Evolutionary conservation across 73 alveolate genomes (phyloP).

Genomic region (Tetrahymena malaccensis): DNA sequence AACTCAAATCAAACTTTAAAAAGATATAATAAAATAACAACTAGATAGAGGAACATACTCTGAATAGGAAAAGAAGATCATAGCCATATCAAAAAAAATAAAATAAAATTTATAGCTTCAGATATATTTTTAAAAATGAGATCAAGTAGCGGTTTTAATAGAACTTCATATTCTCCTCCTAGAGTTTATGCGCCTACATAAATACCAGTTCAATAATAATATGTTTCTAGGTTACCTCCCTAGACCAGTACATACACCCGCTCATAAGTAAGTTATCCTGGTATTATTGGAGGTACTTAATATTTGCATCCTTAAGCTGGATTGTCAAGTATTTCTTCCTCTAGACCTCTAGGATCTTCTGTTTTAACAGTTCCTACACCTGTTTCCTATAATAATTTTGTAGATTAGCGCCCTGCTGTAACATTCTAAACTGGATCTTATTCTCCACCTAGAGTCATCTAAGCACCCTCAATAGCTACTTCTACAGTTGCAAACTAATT

Average conservation of each 20-base stretch:
- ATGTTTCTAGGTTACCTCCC: background rate
- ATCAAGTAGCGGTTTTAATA: background rate
- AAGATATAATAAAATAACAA: background rate
- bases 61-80: background rate
- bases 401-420: background rate
- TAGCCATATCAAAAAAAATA: background rate
- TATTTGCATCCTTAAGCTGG: background rate
- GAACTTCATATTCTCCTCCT: background rate
- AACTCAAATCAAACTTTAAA: background rate
- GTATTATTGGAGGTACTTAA: background rate
- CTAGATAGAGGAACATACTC: background rate
- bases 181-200: background rate
- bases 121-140: background rate
- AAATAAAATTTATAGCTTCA: background rate
- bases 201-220: background rate
- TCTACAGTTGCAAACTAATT: background rate
- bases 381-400: background rate
- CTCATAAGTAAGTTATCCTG: background rate
- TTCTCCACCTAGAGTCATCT: background rate
- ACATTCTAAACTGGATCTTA: background rate
- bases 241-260: background rate
- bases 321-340: background rate
- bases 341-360: background rate
- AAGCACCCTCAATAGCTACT: background rate
- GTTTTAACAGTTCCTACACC: background rate